A percentile compares a stretch with the other conserved stretches of the same genome.
Evolutionary conservation across 2,329 filamentous ascomycete genomes (phyloP).

Genomic region (Hymenoscyphus occultus): DNA sequence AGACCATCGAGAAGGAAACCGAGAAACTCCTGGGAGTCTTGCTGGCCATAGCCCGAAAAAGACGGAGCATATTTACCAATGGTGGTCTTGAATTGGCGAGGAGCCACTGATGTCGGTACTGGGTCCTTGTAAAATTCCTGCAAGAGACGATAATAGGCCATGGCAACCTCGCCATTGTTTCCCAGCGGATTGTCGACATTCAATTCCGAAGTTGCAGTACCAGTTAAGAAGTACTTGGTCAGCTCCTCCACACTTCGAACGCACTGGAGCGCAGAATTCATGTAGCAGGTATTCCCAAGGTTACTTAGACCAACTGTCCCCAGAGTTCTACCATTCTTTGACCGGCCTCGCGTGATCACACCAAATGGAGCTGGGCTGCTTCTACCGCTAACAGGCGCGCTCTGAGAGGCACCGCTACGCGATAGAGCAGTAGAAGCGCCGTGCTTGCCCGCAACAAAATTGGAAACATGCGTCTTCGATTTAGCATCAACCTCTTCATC

Average conservation of each 20-base stretch:
- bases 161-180: conserved; percentile 83
- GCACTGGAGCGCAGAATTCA: conserved; percentile 97
- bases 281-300: conserved; percentile 96
- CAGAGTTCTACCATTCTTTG: conserved; percentile 63
- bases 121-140: conserved; percentile 73
- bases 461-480: conserved; percentile 55
- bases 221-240: conserved; percentile 81
- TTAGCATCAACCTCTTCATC: conserved; percentile 70
- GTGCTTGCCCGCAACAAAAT: conserved; percentile 36
- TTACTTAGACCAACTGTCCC: conserved; percentile 85
- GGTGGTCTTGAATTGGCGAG: conserved; percentile 76
- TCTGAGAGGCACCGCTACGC: conserved; percentile 23
- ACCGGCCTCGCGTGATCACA: conserved; percentile 67
- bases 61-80: conserved; percentile 78
- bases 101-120: conserved; percentile 66
- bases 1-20: conserved; percentile 92
- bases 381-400: conserved; percentile 57
- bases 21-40: conserved; percentile 96
- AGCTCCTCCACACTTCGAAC: conserved; percentile 90
- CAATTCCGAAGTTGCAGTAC: conserved; percentile 73
- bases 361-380: conserved; percentile 64
- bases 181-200: conserved; percentile 84
- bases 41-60: conserved; percentile 93
- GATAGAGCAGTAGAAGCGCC: conserved; percentile 27
- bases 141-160: conserved; percentile 73